Evolutionary conservation across 805 yeast genomes (phyloP).

Genomic region (Candida silvatica): DNA sequence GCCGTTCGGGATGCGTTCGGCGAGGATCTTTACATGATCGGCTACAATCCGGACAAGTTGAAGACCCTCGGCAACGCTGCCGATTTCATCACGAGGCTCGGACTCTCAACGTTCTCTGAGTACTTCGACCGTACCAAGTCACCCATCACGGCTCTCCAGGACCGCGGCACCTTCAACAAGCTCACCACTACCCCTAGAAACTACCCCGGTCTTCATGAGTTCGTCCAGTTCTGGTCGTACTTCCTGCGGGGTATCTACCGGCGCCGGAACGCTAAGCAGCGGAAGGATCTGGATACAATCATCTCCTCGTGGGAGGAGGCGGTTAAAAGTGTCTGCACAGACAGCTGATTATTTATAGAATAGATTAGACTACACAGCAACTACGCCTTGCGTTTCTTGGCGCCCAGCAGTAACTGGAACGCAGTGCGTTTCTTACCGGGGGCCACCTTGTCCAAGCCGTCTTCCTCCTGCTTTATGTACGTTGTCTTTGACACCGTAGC

Average conservation of each 20-base stretch:
- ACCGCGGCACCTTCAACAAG: constrained; percentile 11
- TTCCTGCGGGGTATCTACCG: constrained; percentile 35
- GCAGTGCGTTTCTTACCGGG: not conserved
- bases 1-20: constrained; percentile 50
- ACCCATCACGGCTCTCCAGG: constrained; percentile 13
- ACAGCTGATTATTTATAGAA: not conserved
- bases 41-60: constrained; percentile 32
- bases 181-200: constrained; percentile 20
- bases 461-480: not conserved
- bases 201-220: constrained; percentile 25
- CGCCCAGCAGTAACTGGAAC: not conserved
- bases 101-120: constrained; percentile 50
- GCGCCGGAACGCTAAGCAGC: constrained; percentile 24
- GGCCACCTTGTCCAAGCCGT: not conserved
- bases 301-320: constrained; percentile 11
- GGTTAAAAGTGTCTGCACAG: not conserved
- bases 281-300: constrained; percentile 20
- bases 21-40: constrained; percentile 44
- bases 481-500: not conserved
- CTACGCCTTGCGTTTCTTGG: constrained; percentile 1
- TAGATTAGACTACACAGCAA: no score
- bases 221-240: constrained; percentile 44
- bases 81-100: constrained; percentile 33
- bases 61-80: constrained; percentile 34
- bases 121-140: constrained; percentile 25